Conservation (phyloP, 306 rosid species). For the Lathyrus sativus region DNA sequence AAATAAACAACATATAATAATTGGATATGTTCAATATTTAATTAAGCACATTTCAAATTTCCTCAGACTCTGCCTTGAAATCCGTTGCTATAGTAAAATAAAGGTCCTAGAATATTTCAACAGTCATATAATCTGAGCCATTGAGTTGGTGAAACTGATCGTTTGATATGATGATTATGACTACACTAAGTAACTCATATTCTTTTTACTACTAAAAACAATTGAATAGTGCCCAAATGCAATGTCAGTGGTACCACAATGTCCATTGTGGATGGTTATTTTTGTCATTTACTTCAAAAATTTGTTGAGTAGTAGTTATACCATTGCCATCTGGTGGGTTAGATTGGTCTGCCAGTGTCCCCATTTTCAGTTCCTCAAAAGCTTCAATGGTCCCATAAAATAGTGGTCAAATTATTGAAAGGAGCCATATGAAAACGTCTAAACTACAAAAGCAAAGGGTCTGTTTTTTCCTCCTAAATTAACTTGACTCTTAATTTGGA, state of each 20-base stretch:
- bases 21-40: constrained; percentile 1
- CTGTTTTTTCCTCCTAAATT: background rate
- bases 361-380: constrained; percentile 35
- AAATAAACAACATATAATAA: background rate
- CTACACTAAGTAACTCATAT: constrained; percentile 47
- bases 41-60: constrained; percentile 29
- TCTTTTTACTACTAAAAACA: constrained; percentile 21
- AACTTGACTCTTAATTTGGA: too few species aligned
- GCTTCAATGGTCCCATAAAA: constrained; percentile 36
- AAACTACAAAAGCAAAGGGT: constrained; percentile 26
- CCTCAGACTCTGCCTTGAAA: constrained; percentile 25
- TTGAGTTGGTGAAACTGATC: constrained; percentile 5
- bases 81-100: constrained; percentile 25
- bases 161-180: constrained; percentile 5
- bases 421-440: constrained; percentile 38
- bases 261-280: constrained; percentile 34
- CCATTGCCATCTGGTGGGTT: constrained; percentile 31
- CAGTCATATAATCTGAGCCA: background rate
- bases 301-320: constrained; percentile 21
- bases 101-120: constrained; percentile 29
- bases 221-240: constrained; percentile 6
- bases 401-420: constrained; percentile 42
- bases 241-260: constrained; percentile 39
- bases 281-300: constrained; percentile 35
- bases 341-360: constrained; percentile 25